These are phyloP conservation scores for Rheum nobile DNA, from an alignment of 148 eudicot genomes.

Conservation along the genomic window DNA sequence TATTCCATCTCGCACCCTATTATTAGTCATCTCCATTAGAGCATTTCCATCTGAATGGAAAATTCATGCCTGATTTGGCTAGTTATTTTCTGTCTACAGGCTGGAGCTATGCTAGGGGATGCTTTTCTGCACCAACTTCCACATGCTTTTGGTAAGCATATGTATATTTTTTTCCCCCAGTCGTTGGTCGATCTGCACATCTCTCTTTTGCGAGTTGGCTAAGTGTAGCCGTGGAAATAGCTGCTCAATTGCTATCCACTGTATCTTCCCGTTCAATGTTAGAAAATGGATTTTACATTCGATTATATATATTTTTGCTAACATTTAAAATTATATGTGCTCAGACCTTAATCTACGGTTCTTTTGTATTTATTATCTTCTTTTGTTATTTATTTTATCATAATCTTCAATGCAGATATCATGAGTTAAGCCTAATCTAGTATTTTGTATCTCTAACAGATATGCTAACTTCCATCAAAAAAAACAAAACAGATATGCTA, in stretches of 20 bases:
- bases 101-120: conserved; percentile 99
- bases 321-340: not conserved
- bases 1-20: not conserved
- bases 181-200: not conserved
- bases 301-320: not conserved
- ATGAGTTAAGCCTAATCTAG: not conserved
- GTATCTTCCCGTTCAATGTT: too few relatives aligned
- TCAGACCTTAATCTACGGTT: not conserved
- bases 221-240: not conserved
- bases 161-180: not conserved
- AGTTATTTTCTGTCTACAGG: conserved; percentile 34
- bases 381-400: not conserved
- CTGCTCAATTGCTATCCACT: too few relatives aligned
- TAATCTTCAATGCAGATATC: not conserved
- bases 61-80: not conserved
- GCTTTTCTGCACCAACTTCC: conserved; percentile 97
- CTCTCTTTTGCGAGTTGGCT: not conserved
- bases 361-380: not conserved
- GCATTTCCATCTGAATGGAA: conserved; percentile 4
- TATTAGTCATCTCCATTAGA: not conserved
- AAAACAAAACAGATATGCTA: not conserved
- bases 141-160: conserved; percentile 67
- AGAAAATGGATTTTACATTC: not conserved
- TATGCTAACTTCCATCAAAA: not conserved
- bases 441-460: not conserved